Evolutionary conservation across 805 yeast species (phyloP).

Genomic region (Schwanniomyces sp.): DNA sequence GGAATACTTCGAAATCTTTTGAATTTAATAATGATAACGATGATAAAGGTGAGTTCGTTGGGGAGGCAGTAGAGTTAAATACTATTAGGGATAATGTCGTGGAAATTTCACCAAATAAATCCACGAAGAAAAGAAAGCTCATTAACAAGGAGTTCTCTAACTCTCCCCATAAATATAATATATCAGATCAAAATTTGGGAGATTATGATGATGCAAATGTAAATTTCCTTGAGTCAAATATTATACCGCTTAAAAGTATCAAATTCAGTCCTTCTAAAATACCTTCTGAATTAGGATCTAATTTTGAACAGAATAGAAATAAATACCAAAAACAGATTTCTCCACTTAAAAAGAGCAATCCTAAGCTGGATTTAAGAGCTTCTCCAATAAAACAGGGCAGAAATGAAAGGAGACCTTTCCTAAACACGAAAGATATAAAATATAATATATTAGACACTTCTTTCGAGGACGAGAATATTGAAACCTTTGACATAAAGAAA

Average conservation of each 20-base stretch:
- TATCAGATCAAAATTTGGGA: conserved; percentile 31
- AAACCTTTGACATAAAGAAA: not conserved
- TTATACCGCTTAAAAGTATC: not conserved
- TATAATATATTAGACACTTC: conserved; percentile 6
- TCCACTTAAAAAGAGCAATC: not conserved
- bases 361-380: not conserved
- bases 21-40: no score
- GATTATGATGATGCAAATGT: conserved; percentile 35
- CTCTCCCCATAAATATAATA: conserved; percentile 19
- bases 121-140: conserved; percentile 17
- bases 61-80: not conserved
- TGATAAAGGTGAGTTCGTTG: no score
- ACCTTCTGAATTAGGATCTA: not conserved
- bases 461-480: conserved; percentile 5
- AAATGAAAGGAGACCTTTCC: not conserved
- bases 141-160: conserved; percentile 8
- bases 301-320: not conserved
- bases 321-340: not conserved
- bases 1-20: no score
- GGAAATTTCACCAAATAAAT: conserved; percentile 14
- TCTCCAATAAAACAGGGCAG: not conserved
- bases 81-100: not conserved
- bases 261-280: not conserved
- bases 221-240: conserved; percentile 20
- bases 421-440: not conserved